These are phyloP conservation scores for Lojkania enalia DNA, from an alignment of 2,329 filamentous ascomycete species.

Conservation along the genomic window DNA sequence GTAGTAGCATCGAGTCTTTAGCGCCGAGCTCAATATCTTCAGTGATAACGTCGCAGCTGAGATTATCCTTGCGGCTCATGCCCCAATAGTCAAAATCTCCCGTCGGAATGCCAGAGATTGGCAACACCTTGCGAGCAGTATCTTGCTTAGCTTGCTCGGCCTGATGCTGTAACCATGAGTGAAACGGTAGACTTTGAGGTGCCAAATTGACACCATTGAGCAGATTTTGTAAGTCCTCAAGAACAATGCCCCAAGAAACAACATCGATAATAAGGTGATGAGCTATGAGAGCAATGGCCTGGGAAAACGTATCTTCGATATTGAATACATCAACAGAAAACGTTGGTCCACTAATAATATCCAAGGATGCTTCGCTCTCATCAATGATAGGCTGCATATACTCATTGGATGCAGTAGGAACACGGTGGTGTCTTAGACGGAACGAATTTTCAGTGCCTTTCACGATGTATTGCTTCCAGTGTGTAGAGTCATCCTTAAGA, in stretches of 20 bases:
- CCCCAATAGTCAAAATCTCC: conserved; percentile 45
- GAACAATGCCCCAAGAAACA: conserved; percentile 46
- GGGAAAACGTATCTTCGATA: conserved; percentile 37
- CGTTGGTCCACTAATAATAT: conserved; percentile 43
- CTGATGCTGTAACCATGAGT: conserved; percentile 43
- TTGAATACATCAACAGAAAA: conserved; percentile 50
- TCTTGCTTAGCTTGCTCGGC: conserved; percentile 30
- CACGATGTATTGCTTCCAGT: conserved; percentile 41
- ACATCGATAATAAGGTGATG: conserved; percentile 45
- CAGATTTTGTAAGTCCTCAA: conserved; percentile 43
- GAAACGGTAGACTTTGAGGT: conserved; percentile 40
- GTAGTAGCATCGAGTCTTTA: conserved; percentile 36
- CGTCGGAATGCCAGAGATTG: conserved; percentile 28
- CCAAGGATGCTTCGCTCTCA: conserved; percentile 34
- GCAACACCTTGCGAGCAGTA: conserved; percentile 29
- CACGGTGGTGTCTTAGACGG: conserved; percentile 26
- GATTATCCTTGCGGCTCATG: conserved; percentile 37
- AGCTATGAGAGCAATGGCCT: conserved; percentile 41
- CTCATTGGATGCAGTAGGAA: conserved; percentile 15
- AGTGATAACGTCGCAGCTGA: conserved; percentile 38
- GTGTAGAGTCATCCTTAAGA: conserved; percentile 22
- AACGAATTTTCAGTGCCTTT: conserved; percentile 29
- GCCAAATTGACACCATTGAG: conserved; percentile 29
- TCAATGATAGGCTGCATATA: conserved; percentile 29
- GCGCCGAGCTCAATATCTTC: conserved; percentile 36